Evolutionary conservation across 768 basidiomycete genomes (phyloP).

Genomic region (Leccinum ochraceum): DNA sequence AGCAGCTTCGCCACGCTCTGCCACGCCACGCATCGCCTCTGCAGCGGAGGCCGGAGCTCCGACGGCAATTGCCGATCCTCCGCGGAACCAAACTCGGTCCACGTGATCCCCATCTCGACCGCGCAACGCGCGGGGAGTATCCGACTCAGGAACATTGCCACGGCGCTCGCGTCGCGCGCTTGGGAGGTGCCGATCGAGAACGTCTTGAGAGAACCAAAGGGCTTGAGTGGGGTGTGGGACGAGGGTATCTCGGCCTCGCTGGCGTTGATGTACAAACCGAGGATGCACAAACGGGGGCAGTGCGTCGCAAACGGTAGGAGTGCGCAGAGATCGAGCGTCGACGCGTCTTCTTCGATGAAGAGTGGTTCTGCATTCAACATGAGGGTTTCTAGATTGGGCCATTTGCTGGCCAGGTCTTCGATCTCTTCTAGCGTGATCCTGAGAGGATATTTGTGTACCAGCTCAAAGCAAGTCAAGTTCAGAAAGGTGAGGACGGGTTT

Average conservation of each 20-base stretch:
- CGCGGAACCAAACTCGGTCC: conserved; percentile 34
- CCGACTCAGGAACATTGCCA: conserved; percentile 55
- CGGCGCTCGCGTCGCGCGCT: conserved; percentile 42
- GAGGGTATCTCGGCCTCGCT: conserved; percentile 21
- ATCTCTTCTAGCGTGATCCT: conserved; percentile 43
- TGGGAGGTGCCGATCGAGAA: conserved; percentile 54
- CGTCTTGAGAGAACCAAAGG: conserved; percentile 21
- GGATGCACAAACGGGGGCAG: conserved; percentile 37
- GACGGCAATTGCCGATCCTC: conserved; percentile 14
- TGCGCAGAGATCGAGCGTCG: conserved; percentile 39
- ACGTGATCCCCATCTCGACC: conserved; percentile 50
- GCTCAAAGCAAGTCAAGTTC: conserved; percentile 35
- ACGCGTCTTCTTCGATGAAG: conserved; percentile 14
- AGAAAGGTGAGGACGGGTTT: conserved; percentile 37
- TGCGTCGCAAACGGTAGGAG: conserved; percentile 41
- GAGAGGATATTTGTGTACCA: conserved; percentile 33
- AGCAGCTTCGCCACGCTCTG: conserved; percentile 41
- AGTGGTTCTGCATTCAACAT: conserved; percentile 51
- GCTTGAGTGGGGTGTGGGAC: conserved; percentile 5
- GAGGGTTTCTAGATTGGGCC: conserved; percentile 46
- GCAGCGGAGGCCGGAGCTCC: conserved; percentile 5
- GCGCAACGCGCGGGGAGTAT: conserved; percentile 46
- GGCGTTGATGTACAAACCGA: conserved; percentile 43
- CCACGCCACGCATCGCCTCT: conserved; percentile 41
- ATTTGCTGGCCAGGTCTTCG: conserved; percentile 44